Evolutionary conservation across 768 basidiomycete genomes (phyloP).

Genomic region (Boletus barrowsii): DNA sequence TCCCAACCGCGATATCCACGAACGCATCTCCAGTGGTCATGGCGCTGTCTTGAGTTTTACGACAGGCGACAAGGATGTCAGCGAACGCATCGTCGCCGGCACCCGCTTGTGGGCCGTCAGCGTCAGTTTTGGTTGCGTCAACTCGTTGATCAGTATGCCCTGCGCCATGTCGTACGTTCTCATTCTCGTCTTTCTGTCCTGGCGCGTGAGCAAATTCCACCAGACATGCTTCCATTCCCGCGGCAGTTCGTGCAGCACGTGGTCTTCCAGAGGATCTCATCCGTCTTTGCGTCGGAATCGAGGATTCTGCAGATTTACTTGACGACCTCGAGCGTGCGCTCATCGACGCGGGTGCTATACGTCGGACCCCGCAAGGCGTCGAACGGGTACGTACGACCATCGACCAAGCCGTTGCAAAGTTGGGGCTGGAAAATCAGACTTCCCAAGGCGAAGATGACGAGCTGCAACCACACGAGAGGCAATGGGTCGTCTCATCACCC

Average conservation of each 20-base stretch:
- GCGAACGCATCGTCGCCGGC: slow-evolving; percentile 89
- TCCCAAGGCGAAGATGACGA: slow-evolving; percentile 2
- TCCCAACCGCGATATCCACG: slow-evolving; percentile 84
- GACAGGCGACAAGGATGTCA: slow-evolving; percentile 86
- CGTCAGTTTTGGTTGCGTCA: slow-evolving; percentile 97
- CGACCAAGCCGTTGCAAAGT: slow-evolving; percentile 65
- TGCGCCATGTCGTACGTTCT: slow-evolving; percentile 96
- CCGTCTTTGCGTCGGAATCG: slow-evolving; percentile 96
- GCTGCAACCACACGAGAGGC: slow-evolving; percentile 35
- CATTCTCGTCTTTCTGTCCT: not conserved
- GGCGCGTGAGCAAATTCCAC: not conserved
- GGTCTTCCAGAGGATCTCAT: slow-evolving; percentile 99
- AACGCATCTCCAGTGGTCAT: slow-evolving; percentile 83
- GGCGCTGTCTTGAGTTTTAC: slow-evolving; percentile 95
- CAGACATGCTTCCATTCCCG: slow-evolving; percentile 94
- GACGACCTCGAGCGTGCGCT: slow-evolving; percentile 95
- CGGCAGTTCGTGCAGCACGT: slow-evolving; percentile 90
- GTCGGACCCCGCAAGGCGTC: slow-evolving; percentile 40
- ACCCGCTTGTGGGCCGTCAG: slow-evolving; percentile 96
- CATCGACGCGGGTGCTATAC: slow-evolving; percentile 87
- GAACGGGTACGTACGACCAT: slow-evolving; percentile 49
- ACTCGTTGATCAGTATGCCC: slow-evolving; percentile 98
- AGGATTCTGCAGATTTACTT: slow-evolving; percentile 88
- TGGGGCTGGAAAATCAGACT: slow-evolving; percentile 40
- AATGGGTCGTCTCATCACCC: slow-evolving; percentile 92